Conservation (phyloP, 1,284 basidiomycete genomes). For the Papiliotrema flavescens region DNA sequence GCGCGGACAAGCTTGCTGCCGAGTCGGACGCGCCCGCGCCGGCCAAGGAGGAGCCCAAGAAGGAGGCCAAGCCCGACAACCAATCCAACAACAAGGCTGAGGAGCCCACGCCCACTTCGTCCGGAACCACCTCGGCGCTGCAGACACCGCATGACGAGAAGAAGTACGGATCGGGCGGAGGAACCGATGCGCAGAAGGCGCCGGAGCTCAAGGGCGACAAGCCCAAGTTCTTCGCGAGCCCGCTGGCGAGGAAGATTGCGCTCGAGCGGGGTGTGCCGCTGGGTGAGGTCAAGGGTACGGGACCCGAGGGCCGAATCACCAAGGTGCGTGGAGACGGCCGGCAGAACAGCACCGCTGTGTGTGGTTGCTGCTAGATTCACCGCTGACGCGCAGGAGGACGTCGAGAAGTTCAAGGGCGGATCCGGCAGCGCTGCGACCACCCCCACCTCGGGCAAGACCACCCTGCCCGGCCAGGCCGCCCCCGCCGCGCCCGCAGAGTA, state of each 20-base stretch:
- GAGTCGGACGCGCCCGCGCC: slow-evolving; percentile 14
- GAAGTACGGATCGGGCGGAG: slow-evolving; percentile 60
- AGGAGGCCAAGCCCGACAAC: slow-evolving; percentile 7
- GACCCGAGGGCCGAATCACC: slow-evolving; percentile 89
- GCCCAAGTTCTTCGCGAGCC: slow-evolving; percentile 78
- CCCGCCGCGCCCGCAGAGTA: slow-evolving; percentile 61
- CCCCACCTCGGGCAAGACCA: slow-evolving; percentile 55
- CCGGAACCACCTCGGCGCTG: slow-evolving; percentile 24
- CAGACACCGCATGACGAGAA: slow-evolving; percentile 41
- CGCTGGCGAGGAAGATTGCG: slow-evolving; percentile 94
- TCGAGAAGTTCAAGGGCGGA: slow-evolving; percentile 75
- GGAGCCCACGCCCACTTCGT: slow-evolving; percentile 35
- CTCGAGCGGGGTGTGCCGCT: slow-evolving; percentile 92
- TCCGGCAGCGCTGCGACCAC: slow-evolving; percentile 49
- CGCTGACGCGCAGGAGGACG: slow-evolving; percentile 55
- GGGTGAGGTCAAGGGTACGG: slow-evolving; percentile 85
- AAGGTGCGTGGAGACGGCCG: slow-evolving; percentile 56
- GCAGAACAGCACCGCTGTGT: too few species aligned
- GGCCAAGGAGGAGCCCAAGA: slow-evolving; percentile 31
- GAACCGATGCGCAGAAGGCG: slow-evolving; percentile 34
- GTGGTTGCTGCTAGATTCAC: not conserved
- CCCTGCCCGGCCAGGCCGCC: slow-evolving; percentile 40
- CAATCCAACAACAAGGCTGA: slow-evolving; percentile 45
- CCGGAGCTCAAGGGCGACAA: slow-evolving; percentile 52
- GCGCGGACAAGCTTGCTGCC: slow-evolving; percentile 70